Conservation (phyloP, 1,284 basidiomycete genomes). For the Salmacisia buchloeana region DNA sequence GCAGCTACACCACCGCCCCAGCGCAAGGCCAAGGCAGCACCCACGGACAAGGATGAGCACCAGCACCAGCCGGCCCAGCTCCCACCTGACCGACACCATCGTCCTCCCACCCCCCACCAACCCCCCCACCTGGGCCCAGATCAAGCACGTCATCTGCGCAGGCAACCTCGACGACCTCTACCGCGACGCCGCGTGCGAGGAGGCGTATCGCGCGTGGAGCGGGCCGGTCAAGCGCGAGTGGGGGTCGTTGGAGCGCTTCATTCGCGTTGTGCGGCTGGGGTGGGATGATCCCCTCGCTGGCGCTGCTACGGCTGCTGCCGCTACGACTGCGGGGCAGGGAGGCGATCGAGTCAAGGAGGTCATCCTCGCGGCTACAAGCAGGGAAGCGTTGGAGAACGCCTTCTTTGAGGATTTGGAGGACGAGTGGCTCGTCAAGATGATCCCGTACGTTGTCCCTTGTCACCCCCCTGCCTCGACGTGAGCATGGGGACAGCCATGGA, state of each 20-base stretch:
- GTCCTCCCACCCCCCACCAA: background rate
- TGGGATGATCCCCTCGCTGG: conserved; percentile 17
- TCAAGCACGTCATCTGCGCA: conserved; percentile 15
- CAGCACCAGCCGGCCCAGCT: too few species aligned
- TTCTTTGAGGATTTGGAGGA: conserved; percentile 11
- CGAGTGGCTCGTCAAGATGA: conserved; percentile 17
- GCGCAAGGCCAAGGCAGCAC: too few species aligned
- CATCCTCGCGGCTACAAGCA: background rate
- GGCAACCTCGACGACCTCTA: conserved; percentile 38
- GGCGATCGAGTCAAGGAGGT: too few species aligned
- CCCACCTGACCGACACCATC: conserved; percentile 4
- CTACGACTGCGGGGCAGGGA: too few species aligned
- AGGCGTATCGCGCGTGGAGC: conserved; percentile 27
- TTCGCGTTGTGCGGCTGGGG: conserved; percentile 25
- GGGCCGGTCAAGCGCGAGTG: conserved; percentile 18
- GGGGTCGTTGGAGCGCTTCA: conserved; percentile 32
- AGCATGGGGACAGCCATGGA: background rate
- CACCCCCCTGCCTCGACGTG: background rate
- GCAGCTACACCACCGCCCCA: too few species aligned
- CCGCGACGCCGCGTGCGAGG: conserved; percentile 26
- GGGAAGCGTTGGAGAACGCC: background rate
- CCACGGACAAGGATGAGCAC: too few species aligned
- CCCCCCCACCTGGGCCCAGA: conserved; percentile 17
- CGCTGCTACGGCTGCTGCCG: too few species aligned
- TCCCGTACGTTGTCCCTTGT: conserved; percentile 36